These are phyloP conservation scores for Symbiodinium natans DNA, from an alignment of 73 alveolate genomes.

Conservation along the genomic window DNA sequence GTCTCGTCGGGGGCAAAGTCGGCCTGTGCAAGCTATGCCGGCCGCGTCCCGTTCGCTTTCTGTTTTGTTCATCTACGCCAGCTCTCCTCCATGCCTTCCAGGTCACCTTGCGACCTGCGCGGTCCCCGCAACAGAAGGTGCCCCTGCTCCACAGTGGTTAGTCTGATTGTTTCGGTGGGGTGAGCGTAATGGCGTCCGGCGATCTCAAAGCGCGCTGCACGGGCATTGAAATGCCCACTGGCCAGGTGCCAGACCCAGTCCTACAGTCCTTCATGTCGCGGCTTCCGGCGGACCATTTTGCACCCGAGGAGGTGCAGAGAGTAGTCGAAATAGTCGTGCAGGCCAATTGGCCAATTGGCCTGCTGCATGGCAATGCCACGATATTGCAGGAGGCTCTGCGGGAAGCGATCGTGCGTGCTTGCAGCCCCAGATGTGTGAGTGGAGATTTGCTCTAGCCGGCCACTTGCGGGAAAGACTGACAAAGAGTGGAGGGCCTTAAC, in stretches of 20 bases:
- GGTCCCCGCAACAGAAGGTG: conserved; percentile 23
- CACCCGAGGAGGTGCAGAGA: conserved; percentile 22
- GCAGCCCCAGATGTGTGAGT: too few relatives aligned
- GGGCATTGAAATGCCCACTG: neutral
- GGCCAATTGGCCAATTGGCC: neutral
- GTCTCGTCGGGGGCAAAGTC: neutral
- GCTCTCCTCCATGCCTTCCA: neutral
- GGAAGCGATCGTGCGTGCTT: conserved; percentile 42
- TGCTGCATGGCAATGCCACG: neutral
- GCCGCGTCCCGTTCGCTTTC: too few relatives aligned
- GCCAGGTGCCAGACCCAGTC: conserved; percentile 41
- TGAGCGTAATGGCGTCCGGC: too few relatives aligned
- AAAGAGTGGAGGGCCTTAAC: too few relatives aligned
- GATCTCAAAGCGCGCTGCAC: too few relatives aligned
- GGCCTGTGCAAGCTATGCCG: neutral
- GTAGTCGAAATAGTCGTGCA: neutral
- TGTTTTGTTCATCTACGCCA: too few relatives aligned
- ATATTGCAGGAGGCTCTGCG: conserved; percentile 23
- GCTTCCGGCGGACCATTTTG: conserved; percentile 38
- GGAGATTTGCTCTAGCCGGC: too few relatives aligned
- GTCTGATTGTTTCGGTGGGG: too few relatives aligned
- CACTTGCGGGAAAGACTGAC: too few relatives aligned
- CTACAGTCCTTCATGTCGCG: conserved; percentile 34
- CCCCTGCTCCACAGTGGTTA: neutral
- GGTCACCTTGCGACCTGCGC: conserved; percentile 63